phyloP scores from a whole-genome alignment of 2,329 filamentous ascomycete species.

The Decorospora gaudefroyi region DNA sequence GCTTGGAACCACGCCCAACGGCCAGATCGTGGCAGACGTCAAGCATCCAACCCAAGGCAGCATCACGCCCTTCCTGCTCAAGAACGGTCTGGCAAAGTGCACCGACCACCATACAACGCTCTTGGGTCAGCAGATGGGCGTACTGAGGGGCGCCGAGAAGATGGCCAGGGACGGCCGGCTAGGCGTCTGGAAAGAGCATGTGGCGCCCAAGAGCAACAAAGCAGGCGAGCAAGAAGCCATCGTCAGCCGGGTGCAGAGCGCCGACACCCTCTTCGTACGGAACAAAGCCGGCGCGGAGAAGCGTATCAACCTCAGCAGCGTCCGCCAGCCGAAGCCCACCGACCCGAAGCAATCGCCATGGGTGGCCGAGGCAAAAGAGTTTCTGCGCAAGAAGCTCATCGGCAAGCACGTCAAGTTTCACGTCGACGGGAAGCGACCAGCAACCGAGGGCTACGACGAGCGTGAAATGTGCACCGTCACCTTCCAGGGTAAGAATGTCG shows the following conservation, averaged over 20 bases:
- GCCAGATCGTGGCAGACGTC: conserved; percentile 84
- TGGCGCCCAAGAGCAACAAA: conserved; percentile 64
- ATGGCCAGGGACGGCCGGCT: conserved; percentile 75
- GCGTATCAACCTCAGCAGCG: conserved; percentile 87
- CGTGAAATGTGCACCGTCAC: conserved; percentile 90
- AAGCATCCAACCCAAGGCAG: conserved; percentile 83
- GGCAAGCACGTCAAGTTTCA: conserved; percentile 91
- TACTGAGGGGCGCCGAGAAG: conserved; percentile 84
- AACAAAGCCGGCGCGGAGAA: conserved; percentile 85
- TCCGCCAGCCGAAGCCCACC: conserved; percentile 86
- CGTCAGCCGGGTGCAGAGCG: conserved; percentile 82
- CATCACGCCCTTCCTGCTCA: conserved; percentile 87
- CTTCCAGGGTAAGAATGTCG: conserved; percentile 83
- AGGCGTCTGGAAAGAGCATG: conserved; percentile 80
- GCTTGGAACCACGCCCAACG: conserved; percentile 85
- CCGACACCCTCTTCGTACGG: conserved; percentile 85
- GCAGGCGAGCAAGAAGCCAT: conserved; percentile 74
- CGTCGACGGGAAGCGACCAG: conserved; percentile 88
- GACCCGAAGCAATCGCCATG: conserved; percentile 88
- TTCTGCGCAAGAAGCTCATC: conserved; percentile 88
- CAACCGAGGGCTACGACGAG: conserved; percentile 87
- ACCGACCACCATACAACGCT: conserved; percentile 95
- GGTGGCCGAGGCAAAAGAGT: conserved; percentile 93
- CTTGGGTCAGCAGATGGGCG: conserved; percentile 84
- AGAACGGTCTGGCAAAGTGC: conserved; percentile 87